Conservation (phyloP, 2,329 filamentous ascomycete genomes). For the Elsinoe necatrix region DNA sequence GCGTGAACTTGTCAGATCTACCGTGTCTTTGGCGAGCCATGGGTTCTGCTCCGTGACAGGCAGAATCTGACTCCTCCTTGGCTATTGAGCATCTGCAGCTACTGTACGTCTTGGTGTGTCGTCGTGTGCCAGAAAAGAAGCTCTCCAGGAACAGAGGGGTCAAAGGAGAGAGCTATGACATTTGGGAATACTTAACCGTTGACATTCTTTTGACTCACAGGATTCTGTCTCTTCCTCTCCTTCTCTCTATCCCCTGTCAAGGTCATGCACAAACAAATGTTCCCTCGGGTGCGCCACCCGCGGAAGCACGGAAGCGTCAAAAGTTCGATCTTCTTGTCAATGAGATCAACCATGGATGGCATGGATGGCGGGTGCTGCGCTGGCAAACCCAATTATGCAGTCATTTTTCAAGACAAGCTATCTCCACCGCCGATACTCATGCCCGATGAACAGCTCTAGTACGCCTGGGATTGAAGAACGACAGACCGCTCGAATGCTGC, state of each 20-base stretch:
- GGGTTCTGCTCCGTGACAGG: background rate
- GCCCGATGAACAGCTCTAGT: constrained; percentile 2
- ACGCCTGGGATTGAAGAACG: background rate
- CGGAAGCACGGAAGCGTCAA: background rate
- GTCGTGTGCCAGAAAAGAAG: constrained; percentile 7
- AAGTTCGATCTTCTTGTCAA: background rate
- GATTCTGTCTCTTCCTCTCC: background rate
- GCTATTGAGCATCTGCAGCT: background rate
- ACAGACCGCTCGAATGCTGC: background rate
- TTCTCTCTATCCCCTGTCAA: background rate
- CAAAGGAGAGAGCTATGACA: background rate
- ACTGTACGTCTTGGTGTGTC: constrained; percentile 7
- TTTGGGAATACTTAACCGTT: background rate
- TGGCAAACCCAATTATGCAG: constrained; percentile 11
- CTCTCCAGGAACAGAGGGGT: constrained; percentile 12
- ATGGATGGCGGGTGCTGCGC: constrained; percentile 6
- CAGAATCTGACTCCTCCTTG: background rate
- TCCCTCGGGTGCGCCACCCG: background rate
- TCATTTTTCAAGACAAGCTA: background rate
- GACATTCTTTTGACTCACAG: no score
- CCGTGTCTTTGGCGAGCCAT: background rate
- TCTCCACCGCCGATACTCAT: background rate
- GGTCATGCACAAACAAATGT: background rate
- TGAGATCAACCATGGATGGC: constrained; percentile 1
- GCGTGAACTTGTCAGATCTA: background rate